A percentile compares a stretch with the other conserved stretches of the same genome.
Conservation (phyloP, 768 basidiomycete genomes). For the Lactarius akahatsu region DNA sequence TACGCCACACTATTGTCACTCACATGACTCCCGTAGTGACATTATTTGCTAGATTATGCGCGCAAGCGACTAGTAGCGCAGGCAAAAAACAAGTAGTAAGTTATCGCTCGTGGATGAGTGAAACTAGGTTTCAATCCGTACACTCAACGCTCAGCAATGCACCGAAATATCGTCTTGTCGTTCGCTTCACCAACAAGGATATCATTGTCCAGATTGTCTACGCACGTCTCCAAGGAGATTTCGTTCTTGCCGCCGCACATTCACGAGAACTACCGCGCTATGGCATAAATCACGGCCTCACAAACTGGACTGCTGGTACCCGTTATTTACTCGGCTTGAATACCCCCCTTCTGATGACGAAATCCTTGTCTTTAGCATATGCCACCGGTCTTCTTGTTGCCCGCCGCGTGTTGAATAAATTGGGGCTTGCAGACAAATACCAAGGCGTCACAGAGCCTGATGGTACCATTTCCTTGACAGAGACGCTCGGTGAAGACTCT, state of each 20-base stretch:
- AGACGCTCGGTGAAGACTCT: conserved; percentile 85
- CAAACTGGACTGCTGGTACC: conserved; percentile 95
- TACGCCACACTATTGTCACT: conserved; percentile 35
- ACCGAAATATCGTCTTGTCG: conserved; percentile 97
- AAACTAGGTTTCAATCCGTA: not conserved
- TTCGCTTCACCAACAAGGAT: conserved; percentile 97
- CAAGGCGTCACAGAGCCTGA: conserved; percentile 91
- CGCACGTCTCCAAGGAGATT: conserved; percentile 96
- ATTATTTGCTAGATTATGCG: conserved; percentile 72
- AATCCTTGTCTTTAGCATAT: conserved; percentile 63
- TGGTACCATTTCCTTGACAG: conserved; percentile 80
- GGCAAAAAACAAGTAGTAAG: conserved; percentile 99
- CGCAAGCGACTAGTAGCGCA: conserved; percentile 96
- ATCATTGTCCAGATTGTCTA: conserved; percentile 95
- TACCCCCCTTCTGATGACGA: conserved; percentile 2
- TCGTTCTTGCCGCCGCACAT: conserved; percentile 83
- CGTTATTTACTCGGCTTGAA: not conserved
- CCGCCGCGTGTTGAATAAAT: conserved; percentile 91
- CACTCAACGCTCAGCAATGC: conserved; percentile 60
- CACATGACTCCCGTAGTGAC: not conserved
- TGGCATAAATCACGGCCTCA: conserved; percentile 97
- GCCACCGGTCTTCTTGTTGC: conserved; percentile 95
- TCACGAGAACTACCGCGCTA: conserved; percentile 93
- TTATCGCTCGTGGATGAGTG: conserved; percentile 20
- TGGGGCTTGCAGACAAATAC: conserved; percentile 97